A percentile compares a stretch with the other conserved stretches of the same genome.
These are phyloP conservation scores for Barnettozyma botsteinii DNA, from an alignment of 805 yeast species.

Conservation along the genomic window DNA sequence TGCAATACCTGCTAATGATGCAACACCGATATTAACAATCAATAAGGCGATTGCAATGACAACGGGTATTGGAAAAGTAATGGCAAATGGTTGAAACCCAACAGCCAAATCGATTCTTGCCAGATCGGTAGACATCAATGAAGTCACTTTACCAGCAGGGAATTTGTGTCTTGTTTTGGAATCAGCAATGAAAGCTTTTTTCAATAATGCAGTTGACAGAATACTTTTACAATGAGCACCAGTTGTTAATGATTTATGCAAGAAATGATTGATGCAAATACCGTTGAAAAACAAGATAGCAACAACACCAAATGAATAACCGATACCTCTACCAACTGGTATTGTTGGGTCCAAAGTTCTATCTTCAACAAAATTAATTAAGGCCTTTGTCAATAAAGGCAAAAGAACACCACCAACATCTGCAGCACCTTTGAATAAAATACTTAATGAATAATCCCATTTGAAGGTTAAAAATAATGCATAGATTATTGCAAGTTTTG, in stretches of 20 bases:
- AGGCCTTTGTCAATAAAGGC: conserved; percentile 48
- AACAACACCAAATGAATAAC: conserved; percentile 52
- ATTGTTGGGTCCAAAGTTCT: conserved; percentile 34
- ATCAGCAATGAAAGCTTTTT: conserved; percentile 55
- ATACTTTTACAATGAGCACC: conserved; percentile 67
- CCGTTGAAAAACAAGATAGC: conserved; percentile 37
- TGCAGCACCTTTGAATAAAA: conserved; percentile 37
- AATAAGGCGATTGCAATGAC: conserved; percentile 59
- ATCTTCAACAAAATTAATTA: conserved; percentile 48
- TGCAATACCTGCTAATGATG: conserved; percentile 63
- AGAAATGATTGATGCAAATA: conserved; percentile 42
- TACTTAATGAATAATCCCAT: conserved; percentile 36
- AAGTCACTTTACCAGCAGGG: conserved; percentile 61
- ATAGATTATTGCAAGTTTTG: conserved; percentile 31
- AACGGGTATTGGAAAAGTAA: conserved; percentile 55
- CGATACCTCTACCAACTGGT: conserved; percentile 45
- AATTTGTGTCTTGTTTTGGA: conserved; percentile 47
- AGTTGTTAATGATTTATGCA: conserved; percentile 44
- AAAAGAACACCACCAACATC: conserved; percentile 46
- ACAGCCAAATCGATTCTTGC: conserved; percentile 67
- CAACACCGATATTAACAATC: conserved; percentile 59
- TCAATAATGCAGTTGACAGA: conserved; percentile 57
- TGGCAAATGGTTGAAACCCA: conserved; percentile 51
- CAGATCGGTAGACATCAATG: conserved; percentile 71
- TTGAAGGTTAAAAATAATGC: conserved; percentile 47